Percentiles rank a stretch among this genome's conserved stretches.
phyloP scores from a whole-genome alignment of 2,329 filamentous ascomycete genomes.

The Parafenestella ontariensis region DNA sequence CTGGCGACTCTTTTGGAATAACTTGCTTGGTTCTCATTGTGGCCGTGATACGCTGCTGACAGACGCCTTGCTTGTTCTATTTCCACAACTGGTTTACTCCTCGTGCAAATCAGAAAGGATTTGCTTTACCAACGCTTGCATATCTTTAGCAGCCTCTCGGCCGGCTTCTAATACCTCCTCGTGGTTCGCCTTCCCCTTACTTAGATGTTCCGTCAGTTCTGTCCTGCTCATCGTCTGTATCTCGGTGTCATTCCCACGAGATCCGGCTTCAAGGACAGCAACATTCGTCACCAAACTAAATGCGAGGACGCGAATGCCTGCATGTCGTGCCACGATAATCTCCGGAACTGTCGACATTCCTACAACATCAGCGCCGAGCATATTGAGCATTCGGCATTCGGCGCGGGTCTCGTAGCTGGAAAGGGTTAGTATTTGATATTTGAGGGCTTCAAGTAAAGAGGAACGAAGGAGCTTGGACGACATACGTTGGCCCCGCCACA shows the following conservation, averaged over 20 bases:
- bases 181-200: conserved; percentile 68
- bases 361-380: conserved; percentile 71
- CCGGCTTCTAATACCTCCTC: conserved; percentile 70
- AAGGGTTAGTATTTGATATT: conserved; percentile 13
- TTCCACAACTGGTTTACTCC: conserved; percentile 11
- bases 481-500: conserved; percentile 66
- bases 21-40: background rate
- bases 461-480: conserved; percentile 7
- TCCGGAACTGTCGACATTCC: conserved; percentile 76
- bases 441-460: background rate
- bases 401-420: conserved; percentile 68
- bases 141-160: conserved; percentile 65
- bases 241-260: conserved; percentile 63
- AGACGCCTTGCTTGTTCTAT: background rate
- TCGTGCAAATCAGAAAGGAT: conserved; percentile 52
- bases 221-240: conserved; percentile 59
- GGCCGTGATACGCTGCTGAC: background rate
- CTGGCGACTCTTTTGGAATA: background rate
- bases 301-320: conserved; percentile 67
- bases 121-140: conserved; percentile 62
- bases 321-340: conserved; percentile 70
- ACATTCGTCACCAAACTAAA: conserved; percentile 72
- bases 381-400: conserved; percentile 67
- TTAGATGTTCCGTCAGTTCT: conserved; percentile 63
- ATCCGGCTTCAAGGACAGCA: conserved; percentile 65